Conservation (phyloP, 2,329 filamentous ascomycete genomes). For the Sclerotinia spermophila region DNA sequence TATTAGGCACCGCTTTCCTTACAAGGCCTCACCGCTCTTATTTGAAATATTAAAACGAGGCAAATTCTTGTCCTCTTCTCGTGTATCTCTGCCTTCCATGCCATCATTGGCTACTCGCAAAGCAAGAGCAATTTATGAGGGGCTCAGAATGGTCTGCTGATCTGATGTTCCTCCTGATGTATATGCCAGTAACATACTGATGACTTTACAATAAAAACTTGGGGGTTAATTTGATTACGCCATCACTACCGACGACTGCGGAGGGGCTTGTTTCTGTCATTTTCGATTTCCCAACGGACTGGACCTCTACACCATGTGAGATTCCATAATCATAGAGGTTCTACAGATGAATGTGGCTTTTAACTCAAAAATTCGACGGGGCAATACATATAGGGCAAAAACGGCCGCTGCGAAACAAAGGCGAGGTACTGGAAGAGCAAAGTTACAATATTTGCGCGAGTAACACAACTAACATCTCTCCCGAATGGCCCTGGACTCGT, state of each 20-base stretch:
- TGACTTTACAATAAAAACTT: neutral
- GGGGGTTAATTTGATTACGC: neutral
- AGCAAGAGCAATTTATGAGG: constrained; percentile 12
- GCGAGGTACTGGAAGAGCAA: neutral
- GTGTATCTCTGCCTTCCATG: neutral
- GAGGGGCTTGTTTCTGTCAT: neutral
- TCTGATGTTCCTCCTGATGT: neutral
- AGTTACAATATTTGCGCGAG: neutral
- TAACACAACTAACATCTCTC: neutral
- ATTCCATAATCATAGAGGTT: neutral
- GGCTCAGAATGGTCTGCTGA: constrained; percentile 4
- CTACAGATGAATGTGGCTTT: neutral
- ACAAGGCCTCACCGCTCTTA: constrained; percentile 13
- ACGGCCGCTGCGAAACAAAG: neutral
- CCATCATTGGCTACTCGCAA: constrained; percentile 1
- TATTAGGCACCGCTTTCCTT: constrained; percentile 3
- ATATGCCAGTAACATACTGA: constrained; percentile 4
- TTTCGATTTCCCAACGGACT: neutral
- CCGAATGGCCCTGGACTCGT: neutral
- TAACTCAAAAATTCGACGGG: neutral
- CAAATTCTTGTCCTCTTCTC: constrained; percentile 2
- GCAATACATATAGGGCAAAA: neutral
- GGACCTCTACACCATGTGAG: neutral
- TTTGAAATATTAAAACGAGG: neutral
- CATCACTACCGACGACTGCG: neutral